A percentile compares a stretch with the other conserved stretches of the same genome.
Evolutionary conservation across 2,329 filamentous ascomycete genomes (phyloP).

Genomic region (Botrytis sinoallii): DNA sequence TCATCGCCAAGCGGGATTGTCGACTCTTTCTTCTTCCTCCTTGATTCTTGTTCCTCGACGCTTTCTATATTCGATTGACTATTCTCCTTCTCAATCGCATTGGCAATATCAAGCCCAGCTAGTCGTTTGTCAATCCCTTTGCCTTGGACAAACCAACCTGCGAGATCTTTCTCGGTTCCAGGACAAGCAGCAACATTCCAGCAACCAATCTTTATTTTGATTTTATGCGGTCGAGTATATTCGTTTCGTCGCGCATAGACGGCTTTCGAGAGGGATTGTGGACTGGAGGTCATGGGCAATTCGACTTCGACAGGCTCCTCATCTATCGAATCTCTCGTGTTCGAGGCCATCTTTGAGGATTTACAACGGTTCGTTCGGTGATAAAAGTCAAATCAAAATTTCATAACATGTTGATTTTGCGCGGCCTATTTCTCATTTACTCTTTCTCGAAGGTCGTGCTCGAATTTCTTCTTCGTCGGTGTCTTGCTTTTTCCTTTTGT

Average conservation of each 20-base stretch:
- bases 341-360: constrained; percentile 21
- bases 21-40: constrained; percentile 41
- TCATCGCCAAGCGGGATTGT: constrained; percentile 45
- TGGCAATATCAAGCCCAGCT: constrained; percentile 50
- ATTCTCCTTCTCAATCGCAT: constrained; percentile 38
- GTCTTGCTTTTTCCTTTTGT: neutral
- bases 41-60: constrained; percentile 47
- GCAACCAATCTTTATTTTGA: constrained; percentile 84
- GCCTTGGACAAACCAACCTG: constrained; percentile 80
- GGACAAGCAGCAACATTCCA: constrained; percentile 92
- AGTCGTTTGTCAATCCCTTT: constrained; percentile 66
- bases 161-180: constrained; percentile 83
- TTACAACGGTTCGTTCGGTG: neutral
- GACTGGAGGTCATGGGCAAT: constrained; percentile 40
- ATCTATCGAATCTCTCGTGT: constrained; percentile 24
- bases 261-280: constrained; percentile 59
- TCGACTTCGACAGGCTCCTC: constrained; percentile 18
- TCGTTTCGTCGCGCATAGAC: constrained; percentile 73
- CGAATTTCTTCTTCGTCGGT: neutral
- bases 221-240: constrained; percentile 70
- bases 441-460: constrained; percentile 1
- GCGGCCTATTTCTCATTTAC: neutral
- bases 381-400: neutral
- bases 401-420: constrained; percentile 19
- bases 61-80: constrained; percentile 42